Evolutionary conservation across 495 filamentous ascomycete species (phyloP).

Genomic region (Pyrenula aspistea): DNA sequence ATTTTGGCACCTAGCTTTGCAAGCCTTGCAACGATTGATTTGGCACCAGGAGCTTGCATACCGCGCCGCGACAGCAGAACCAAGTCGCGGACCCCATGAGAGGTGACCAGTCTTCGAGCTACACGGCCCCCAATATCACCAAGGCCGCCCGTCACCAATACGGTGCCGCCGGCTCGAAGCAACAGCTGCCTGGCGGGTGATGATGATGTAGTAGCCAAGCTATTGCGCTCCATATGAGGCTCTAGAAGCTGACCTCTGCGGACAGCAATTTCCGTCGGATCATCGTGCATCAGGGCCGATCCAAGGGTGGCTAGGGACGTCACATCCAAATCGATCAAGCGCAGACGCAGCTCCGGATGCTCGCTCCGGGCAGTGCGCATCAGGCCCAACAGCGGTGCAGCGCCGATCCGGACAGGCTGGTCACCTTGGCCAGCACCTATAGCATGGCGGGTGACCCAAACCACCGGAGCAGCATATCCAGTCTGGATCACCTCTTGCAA

Average conservation of each 20-base stretch:
- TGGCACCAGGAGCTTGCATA: slow-evolving; percentile 1
- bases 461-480: slow-evolving; percentile 6
- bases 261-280: slow-evolving; percentile 9
- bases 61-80: slow-evolving; percentile 2
- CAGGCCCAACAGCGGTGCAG: slow-evolving; percentile 15
- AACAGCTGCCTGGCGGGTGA: too few relatives aligned
- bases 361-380: slow-evolving; percentile 17
- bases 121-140: not conserved
- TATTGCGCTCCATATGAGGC: slow-evolving; percentile 6
- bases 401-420: slow-evolving; percentile 5
- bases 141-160: not conserved
- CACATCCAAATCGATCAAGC: slow-evolving; percentile 13
- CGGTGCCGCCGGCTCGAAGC: not conserved
- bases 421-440: slow-evolving; percentile 10
- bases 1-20: slow-evolving; percentile 6
- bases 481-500: slow-evolving; percentile 7
- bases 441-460: slow-evolving; percentile 17
- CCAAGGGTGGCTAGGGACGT: slow-evolving; percentile 2
- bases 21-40: slow-evolving; percentile 3
- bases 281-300: slow-evolving; percentile 7
- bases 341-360: slow-evolving; percentile 15
- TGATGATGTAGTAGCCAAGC: not conserved
- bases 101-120: slow-evolving; percentile 1
- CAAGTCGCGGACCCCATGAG: slow-evolving; percentile 1
- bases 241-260: slow-evolving; percentile 4